Base-by-base conservation (phyloP, 345 rosid species). In the Linum tenue region DNA sequence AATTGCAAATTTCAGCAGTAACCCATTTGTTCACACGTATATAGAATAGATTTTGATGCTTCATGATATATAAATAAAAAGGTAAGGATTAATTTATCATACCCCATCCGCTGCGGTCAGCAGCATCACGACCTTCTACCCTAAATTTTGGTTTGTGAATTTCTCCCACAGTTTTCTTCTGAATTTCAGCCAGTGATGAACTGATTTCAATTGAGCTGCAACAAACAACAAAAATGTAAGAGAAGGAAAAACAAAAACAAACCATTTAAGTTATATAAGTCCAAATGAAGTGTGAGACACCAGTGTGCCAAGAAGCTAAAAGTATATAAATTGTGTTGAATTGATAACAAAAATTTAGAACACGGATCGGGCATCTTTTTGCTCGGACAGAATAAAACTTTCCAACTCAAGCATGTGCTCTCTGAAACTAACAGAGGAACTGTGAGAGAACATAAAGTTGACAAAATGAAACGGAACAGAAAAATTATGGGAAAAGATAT, bases 121-220 rank as follows among this genome's bases (percentile, higher is more conserved):
- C 80, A 64, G 99, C 99, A 94, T 94, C 99, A 41, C 92, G 97
- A 35, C 85, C 69, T 74, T 94, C 96, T 63, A 90, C 96, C 70
- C 76, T 88, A 76, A 88, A 88, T 83, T 82, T 94, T 69, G 89
- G 76, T 66, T 80, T 68, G 77, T 94, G 99, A 70, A 86, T 89
- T 83, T 84, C 85, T 72, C 96, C 92, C 70, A 94, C 87, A 63
- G 96, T 94, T 76, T 85, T 88, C 73, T 82, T 83, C 63, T 94
- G 99, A 77, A 84, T 80, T 69, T 88, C 79, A 58, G 95, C 97
- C 66, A 94, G 78, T 50, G 96, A 83, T 41, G 95, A 86, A 75
- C 99, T 94, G 73, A 94, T 94, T 81, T 94, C 99, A 73, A 94
- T 86, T 57, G 96, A 94, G 63, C 99, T 94, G 86, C 77, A 76